A percentile compares a stretch with the other conserved stretches of the same genome.
These are phyloP conservation scores for Leccinum laetum DNA, from an alignment of 1,284 basidiomycete species.

Conservation along the genomic window DNA sequence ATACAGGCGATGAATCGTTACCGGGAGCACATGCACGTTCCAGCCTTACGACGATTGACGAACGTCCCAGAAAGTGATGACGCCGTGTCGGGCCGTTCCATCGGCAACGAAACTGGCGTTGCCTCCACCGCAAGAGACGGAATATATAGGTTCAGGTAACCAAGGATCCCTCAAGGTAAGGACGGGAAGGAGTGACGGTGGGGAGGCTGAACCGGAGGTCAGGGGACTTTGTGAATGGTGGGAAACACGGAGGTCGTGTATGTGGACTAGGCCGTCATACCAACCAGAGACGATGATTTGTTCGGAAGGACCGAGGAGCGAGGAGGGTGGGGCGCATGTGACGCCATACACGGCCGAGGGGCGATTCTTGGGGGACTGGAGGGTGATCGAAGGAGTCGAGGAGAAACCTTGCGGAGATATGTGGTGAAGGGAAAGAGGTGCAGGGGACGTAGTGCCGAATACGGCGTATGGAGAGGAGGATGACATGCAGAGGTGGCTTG, in stretches of 20 bases:
- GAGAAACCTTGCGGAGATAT: conserved; percentile 48
- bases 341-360: conserved; percentile 69
- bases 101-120: conserved; percentile 63
- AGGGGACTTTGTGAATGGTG: conserved; percentile 1
- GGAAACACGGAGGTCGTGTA: conserved; percentile 69
- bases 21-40: conserved; percentile 72
- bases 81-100: conserved; percentile 70
- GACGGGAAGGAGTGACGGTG: conserved; percentile 46
- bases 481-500: conserved; percentile 50
- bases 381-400: conserved; percentile 44
- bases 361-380: conserved; percentile 36
- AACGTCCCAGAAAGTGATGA: conserved; percentile 78
- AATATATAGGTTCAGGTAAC: conserved; percentile 71
- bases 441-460: conserved; percentile 60
- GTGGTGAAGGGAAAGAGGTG: conserved; percentile 58
- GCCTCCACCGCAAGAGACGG: conserved; percentile 69
- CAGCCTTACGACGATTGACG: conserved; percentile 59
- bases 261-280: conserved; percentile 71
- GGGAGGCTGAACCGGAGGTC: conserved; percentile 4
- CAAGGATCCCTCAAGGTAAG: conserved; percentile 63
- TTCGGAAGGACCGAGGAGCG: conserved; percentile 67
- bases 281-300: conserved; percentile 75
- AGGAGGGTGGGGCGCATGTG: conserved; percentile 53
- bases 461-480: conserved; percentile 60
- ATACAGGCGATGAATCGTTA: conserved; percentile 74